phyloP scores from a whole-genome alignment of 257 asterid species.

The Fraxinus excelsior region DNA sequence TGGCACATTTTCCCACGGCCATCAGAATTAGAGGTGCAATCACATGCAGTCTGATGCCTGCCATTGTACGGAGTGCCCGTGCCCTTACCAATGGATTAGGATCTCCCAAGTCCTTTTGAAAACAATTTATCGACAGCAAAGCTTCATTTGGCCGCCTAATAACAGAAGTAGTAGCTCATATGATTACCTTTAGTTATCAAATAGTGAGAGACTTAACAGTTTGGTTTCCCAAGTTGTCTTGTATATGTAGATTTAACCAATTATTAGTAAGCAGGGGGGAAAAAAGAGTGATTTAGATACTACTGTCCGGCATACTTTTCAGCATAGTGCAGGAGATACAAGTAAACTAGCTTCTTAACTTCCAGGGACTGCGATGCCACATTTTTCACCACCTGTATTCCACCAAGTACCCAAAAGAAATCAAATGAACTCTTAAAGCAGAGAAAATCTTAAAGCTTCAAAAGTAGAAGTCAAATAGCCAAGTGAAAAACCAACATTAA shows the following conservation, averaged over 20 bases:
- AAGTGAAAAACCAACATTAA: background rate
- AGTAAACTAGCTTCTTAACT: conserved; percentile 95
- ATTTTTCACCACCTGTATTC: conserved; percentile 85
- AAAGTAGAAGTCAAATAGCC: background rate
- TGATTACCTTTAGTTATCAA: background rate
- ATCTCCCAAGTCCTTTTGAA: conserved; percentile 97
- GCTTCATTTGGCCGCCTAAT: conserved; percentile 90
- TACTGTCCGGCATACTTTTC: conserved; percentile 56
- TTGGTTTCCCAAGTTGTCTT: background rate
- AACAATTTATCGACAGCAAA: conserved; percentile 84
- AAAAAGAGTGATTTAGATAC: conserved; percentile 14
- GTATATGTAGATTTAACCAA: background rate
- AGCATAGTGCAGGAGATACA: conserved; percentile 92
- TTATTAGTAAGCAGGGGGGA: background rate
- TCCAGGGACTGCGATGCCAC: conserved; percentile 90
- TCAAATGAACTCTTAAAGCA: conserved; percentile 18
- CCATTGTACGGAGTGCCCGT: conserved; percentile 96
- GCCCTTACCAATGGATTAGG: conserved; percentile 93
- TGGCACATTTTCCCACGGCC: conserved; percentile 86
- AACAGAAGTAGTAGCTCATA: background rate
- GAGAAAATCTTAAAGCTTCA: conserved; percentile 14
- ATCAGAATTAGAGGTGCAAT: conserved; percentile 81
- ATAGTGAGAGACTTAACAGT: background rate
- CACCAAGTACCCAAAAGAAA: conserved; percentile 4
- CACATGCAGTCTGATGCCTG: conserved; percentile 91